Evolutionary conservation across 331 rosid species (phyloP), one percentile per base, ranked within the genome.

Genomic region (Malus hybrid): DNA sequence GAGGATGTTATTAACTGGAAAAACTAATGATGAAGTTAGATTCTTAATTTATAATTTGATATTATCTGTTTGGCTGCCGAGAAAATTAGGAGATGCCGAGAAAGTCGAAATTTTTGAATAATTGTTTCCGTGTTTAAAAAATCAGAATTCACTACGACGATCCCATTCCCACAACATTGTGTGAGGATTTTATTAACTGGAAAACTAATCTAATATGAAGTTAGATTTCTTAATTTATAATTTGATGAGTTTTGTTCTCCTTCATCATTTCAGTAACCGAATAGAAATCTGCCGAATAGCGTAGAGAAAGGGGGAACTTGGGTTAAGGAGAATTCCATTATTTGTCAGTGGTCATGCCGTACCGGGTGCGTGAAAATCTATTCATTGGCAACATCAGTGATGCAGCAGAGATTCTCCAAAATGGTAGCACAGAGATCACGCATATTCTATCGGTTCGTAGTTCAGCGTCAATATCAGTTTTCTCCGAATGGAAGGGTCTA

Each of bases 381-480:
- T 88, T 85, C 72, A 91, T 94, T 65, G 90, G 98, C 39, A 78
- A 90, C 88, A 91, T 94, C 72, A 44, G 88, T 39, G 93, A 87
- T 74, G 97, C 96, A 0, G 97, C 91, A 0, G 91, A 83, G 69
- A 48, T 90, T 70, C 96, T 92, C 65, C 86, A 86, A 81, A 86
- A 84, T 70, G 89, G 72, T 67, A 72, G 83, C 83, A 52, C 72
- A 24, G 84, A 82, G 31, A 69, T 90, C 78, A 90, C 92, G 2
- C 97, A 89, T 75, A 76, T 94, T 31, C 86, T 94, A 42, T 94
- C 99, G 6, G 86, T 94, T 71, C 97, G 90, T 28, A 92, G 96
- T 73, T 88, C 97, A 27, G 92, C 86, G 13, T 89, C 97, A 3
- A 83, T 89, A 12, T 88, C 97, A 6, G 86, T 92, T 79, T 94